phyloP scores from a whole-genome alignment of 805 yeast genomes.

The Cyberlindnera xylosilytica region DNA sequence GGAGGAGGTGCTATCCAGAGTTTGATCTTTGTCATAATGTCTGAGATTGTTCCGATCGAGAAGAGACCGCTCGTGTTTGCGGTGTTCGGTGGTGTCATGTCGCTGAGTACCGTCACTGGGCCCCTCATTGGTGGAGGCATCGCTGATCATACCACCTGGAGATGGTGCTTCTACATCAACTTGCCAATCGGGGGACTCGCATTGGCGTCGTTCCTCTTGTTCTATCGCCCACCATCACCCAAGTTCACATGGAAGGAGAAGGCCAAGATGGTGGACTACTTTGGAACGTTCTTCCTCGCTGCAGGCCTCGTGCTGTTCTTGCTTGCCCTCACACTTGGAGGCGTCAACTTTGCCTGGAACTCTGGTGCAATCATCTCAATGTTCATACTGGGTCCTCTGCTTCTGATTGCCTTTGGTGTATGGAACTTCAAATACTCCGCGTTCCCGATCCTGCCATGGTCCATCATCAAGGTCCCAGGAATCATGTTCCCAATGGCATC shows the following conservation, averaged over 20 bases:
- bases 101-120: constrained; percentile 53
- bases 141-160: constrained; percentile 56
- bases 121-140: constrained; percentile 70
- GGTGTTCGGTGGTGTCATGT: constrained; percentile 32
- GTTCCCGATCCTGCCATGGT: constrained; percentile 24
- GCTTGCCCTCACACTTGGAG: constrained; percentile 54
- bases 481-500: constrained; percentile 1
- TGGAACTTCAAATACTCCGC: constrained; percentile 7
- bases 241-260: constrained; percentile 36
- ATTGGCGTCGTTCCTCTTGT: constrained; percentile 31
- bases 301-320: constrained; percentile 42
- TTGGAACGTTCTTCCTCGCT: constrained; percentile 43
- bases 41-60: constrained; percentile 43
- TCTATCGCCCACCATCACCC: constrained; percentile 47
- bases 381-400: constrained; percentile 13
- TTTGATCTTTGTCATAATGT: constrained; percentile 50
- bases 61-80: constrained; percentile 23
- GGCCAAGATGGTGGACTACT: constrained; percentile 42
- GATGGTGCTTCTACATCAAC: constrained; percentile 69
- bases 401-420: neutral
- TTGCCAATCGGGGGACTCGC: constrained; percentile 55
- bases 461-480: neutral
- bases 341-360: constrained; percentile 48
- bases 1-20: constrained; percentile 70
- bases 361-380: constrained; percentile 48